These are phyloP conservation scores for Ophiostoma himal-ulmi DNA, from an alignment of 2,329 filamentous ascomycete species.

Conservation along the genomic window DNA sequence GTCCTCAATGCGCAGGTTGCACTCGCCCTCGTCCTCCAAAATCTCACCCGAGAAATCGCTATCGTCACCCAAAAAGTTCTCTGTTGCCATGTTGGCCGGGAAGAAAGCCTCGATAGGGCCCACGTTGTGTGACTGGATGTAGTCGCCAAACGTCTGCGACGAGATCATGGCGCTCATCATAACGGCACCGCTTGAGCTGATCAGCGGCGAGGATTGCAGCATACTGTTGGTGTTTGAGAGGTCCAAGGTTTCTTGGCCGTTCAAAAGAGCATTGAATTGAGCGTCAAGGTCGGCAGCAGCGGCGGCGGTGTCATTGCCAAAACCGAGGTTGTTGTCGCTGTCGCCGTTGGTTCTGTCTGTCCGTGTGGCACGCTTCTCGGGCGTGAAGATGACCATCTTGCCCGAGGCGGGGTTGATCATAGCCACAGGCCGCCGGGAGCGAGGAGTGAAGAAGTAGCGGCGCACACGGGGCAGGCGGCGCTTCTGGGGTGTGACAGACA, in stretches of 20 bases:
- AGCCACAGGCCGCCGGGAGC: constrained; percentile 52
- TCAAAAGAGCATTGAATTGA: constrained; percentile 2
- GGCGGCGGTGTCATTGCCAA: background rate
- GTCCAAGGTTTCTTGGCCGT: constrained; percentile 1
- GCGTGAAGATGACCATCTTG: constrained; percentile 60
- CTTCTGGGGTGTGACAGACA: constrained; percentile 39
- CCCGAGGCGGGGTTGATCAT: constrained; percentile 52
- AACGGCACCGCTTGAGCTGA: constrained; percentile 53
- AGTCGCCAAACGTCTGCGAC: constrained; percentile 50
- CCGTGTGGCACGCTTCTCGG: constrained; percentile 33
- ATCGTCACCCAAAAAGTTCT: constrained; percentile 50
- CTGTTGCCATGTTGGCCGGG: constrained; percentile 51
- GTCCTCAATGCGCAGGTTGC: constrained; percentile 61
- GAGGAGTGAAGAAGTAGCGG: constrained; percentile 50
- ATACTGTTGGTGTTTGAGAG: constrained; percentile 28
- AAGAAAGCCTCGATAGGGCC: constrained; percentile 73
- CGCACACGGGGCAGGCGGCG: constrained; percentile 50
- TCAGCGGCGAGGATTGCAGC: constrained; percentile 50
- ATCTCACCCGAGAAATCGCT: constrained; percentile 44
- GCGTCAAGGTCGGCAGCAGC: background rate
- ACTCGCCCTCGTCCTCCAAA: constrained; percentile 62
- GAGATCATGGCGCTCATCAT: constrained; percentile 72
- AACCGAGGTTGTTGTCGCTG: background rate
- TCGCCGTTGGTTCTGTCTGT: constrained; percentile 11
- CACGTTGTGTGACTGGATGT: constrained; percentile 57